A percentile compares a stretch with the other conserved stretches of the same genome.
These are phyloP conservation scores for Tremella yokohamensis DNA, from an alignment of 768 basidiomycete species.

Conservation along the genomic window DNA sequence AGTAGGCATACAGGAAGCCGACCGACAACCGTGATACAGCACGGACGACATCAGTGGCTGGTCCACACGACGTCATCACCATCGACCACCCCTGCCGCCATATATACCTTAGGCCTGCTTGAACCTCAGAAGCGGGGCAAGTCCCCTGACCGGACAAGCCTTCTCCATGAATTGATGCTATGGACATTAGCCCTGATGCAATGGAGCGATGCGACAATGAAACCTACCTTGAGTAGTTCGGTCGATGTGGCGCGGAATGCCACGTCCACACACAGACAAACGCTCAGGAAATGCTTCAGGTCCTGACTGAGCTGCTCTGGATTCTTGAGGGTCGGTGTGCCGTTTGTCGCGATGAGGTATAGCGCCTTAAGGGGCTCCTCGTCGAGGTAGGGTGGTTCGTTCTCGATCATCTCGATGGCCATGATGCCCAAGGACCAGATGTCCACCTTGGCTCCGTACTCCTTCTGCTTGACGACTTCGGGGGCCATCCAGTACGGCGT, in stretches of 20 bases:
- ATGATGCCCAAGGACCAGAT: conserved; percentile 96
- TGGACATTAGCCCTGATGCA: conserved; percentile 2
- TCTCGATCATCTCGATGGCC: conserved; percentile 90
- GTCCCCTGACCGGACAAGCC: conserved; percentile 73
- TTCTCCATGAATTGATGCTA: conserved; percentile 94
- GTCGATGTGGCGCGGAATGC: conserved; percentile 77
- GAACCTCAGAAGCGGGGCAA: conserved; percentile 75
- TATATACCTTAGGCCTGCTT: conserved; percentile 26
- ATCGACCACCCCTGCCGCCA: conserved; percentile 10
- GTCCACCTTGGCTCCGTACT: conserved; percentile 97
- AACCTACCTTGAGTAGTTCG: conserved; percentile 47
- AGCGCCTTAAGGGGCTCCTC: conserved; percentile 95
- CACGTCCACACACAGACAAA: conserved; percentile 97
- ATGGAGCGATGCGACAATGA: not conserved
- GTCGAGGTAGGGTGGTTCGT: conserved; percentile 91
- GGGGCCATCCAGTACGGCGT: conserved; percentile 99
- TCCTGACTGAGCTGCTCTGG: conserved; percentile 87
- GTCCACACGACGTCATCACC: not conserved
- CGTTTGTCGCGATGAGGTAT: conserved; percentile 97
- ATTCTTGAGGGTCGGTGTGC: conserved; percentile 94
- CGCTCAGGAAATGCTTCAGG: conserved; percentile 91
- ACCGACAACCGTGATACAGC: not conserved
- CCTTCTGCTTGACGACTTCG: conserved; percentile 94
- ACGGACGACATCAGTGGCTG: not conserved
- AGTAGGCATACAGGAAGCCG: not conserved